Percentiles rank a stretch among this genome's conserved stretches.
These are phyloP conservation scores for Oenanthe sinensis DNA, from an alignment of 129 eudicot species.

Conservation along the genomic window DNA sequence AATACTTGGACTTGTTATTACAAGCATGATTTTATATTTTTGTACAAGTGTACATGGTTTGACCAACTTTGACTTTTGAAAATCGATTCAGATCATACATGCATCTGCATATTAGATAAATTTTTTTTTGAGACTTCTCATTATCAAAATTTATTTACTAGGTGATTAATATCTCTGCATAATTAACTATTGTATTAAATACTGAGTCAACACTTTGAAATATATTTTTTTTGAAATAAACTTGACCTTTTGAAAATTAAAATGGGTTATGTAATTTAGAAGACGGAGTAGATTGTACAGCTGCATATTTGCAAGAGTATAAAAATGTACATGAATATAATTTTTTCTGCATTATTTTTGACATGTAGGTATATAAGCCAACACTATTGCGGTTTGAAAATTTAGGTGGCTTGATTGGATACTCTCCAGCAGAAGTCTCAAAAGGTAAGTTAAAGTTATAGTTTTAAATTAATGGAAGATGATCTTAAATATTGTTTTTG, in stretches of 20 bases:
- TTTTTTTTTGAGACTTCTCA: too few species aligned
- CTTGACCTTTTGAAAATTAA: neutral
- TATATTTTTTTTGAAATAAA: neutral
- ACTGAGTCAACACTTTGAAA: neutral
- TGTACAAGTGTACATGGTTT: neutral
- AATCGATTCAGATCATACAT: neutral
- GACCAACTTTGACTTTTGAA: neutral
- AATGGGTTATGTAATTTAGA: neutral
- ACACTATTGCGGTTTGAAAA: conserved; percentile 58
- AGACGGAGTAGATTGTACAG: neutral
- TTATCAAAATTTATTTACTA: neutral
- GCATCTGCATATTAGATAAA: too few species aligned
- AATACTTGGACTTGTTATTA: neutral
- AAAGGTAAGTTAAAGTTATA: conserved; percentile 44
- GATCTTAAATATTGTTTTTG: neutral
- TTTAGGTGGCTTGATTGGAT: conserved; percentile 64
- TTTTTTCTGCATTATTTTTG: conserved; percentile 2
- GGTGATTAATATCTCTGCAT: neutral
- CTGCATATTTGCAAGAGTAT: neutral
- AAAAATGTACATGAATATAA: neutral
- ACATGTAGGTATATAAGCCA: conserved; percentile 76
- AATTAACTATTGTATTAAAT: too few species aligned
- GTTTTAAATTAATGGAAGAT: neutral
- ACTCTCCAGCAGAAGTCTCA: conserved; percentile 79
- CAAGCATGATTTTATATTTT: neutral